phyloP scores from a whole-genome alignment of 106 monocot species.

The Dioscorea zingiberensis region DNA sequence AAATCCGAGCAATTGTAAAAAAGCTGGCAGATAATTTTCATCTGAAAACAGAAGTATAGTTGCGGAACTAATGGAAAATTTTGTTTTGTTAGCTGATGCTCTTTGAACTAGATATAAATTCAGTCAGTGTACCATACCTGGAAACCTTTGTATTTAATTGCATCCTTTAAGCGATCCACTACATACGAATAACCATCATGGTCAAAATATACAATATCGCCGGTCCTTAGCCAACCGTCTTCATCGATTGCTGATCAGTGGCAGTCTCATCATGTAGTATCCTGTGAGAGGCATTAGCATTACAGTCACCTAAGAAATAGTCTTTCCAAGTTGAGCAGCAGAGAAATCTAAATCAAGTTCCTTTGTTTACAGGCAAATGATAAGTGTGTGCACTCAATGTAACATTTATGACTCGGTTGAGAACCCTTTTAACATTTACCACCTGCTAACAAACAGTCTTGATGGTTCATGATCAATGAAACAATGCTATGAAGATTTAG shows the following conservation, averaged over 20 bases:
- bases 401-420: too few relatives aligned
- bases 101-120: background rate
- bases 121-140: slow-evolving; percentile 32
- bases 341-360: too few relatives aligned
- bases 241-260: slow-evolving; percentile 25
- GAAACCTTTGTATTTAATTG: slow-evolving; percentile 86
- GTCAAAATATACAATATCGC: slow-evolving; percentile 76
- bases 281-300: slow-evolving; percentile 23
- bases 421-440: too few relatives aligned
- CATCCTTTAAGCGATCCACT: slow-evolving; percentile 72
- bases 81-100: background rate
- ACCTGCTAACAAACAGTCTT: too few relatives aligned
- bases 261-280: slow-evolving; percentile 49
- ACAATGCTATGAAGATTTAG: too few relatives aligned
- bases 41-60: background rate
- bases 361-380: too few relatives aligned
- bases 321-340: too few relatives aligned
- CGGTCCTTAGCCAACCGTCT: slow-evolving; percentile 67
- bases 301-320: too few relatives aligned
- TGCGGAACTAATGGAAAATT: background rate
- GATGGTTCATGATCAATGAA: too few relatives aligned
- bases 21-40: too few relatives aligned
- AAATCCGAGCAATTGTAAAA: too few relatives aligned
- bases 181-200: slow-evolving; percentile 60
- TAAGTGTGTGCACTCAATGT: too few relatives aligned